Percentiles rank a stretch among this genome's conserved stretches.
Evolutionary conservation across 2,329 filamentous ascomycete species (phyloP).

Genomic region (Mycocentrospora acerina): DNA sequence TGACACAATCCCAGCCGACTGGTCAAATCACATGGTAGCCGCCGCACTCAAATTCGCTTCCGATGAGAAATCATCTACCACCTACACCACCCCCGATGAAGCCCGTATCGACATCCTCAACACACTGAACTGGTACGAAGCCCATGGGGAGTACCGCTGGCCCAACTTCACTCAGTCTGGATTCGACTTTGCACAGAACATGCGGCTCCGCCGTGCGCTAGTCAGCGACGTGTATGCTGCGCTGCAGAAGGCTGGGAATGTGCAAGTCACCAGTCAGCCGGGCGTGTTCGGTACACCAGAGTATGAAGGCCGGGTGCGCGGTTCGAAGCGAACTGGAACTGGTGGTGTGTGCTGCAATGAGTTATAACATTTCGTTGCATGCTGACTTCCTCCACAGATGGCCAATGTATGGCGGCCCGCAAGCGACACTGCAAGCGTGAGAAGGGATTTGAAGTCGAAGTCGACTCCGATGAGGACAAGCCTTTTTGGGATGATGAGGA

Average conservation of each 20-base stretch:
- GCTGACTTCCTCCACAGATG: slow-evolving; percentile 1
- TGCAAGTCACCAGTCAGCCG: slow-evolving; percentile 1
- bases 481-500: background rate
- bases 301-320: background rate
- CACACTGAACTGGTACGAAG: slow-evolving; percentile 17
- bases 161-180: slow-evolving; percentile 12
- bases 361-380: too few relatives aligned
- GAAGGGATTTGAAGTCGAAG: slow-evolving; percentile 1
- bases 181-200: slow-evolving; percentile 16
- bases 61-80: background rate
- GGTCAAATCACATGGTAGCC: slow-evolving; percentile 14
- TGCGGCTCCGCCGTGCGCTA: slow-evolving; percentile 16
- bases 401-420: slow-evolving; percentile 1
- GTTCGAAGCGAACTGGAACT: background rate
- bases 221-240: slow-evolving; percentile 17
- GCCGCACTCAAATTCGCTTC: slow-evolving; percentile 12
- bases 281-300: slow-evolving; percentile 2
- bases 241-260: slow-evolving; percentile 7
- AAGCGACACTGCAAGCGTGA: slow-evolving; percentile 14
- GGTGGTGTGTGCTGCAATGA: background rate
- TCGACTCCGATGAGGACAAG: background rate
- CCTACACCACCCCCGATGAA: slow-evolving; percentile 8
- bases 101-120: slow-evolving; percentile 13
- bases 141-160: slow-evolving; percentile 16
- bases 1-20: slow-evolving; percentile 9